Conservation (phyloP, 257 asterid species). For the Penstemon newberryi region DNA sequence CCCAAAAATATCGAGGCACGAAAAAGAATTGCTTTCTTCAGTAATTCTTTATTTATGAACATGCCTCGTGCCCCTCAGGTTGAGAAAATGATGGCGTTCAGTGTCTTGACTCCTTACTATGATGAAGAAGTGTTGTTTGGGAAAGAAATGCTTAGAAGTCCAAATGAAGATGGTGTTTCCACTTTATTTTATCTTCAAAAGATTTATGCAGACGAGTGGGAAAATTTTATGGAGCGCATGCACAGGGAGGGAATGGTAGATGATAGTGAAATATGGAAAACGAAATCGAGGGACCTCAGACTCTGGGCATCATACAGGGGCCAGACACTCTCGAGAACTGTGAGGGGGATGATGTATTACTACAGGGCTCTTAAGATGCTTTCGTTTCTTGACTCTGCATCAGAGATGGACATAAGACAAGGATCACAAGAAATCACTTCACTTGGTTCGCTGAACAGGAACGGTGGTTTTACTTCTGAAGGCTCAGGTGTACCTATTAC, state of each 20-base stretch:
- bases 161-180: conserved; percentile 85
- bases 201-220: conserved; percentile 89
- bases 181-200: conserved; percentile 83
- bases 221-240: conserved; percentile 84
- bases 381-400: conserved; percentile 82
- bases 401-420: conserved; percentile 79
- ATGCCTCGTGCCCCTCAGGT: conserved; percentile 91
- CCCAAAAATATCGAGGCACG: conserved; percentile 81
- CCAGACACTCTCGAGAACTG: conserved; percentile 89
- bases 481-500: conserved; percentile 36
- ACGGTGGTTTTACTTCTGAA: conserved; percentile 33
- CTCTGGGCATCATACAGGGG: conserved; percentile 99
- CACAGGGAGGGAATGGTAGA: conserved; percentile 69
- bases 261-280: conserved; percentile 64
- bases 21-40: conserved; percentile 77
- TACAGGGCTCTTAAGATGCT: conserved; percentile 93
- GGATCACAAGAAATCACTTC: conserved; percentile 63
- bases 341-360: conserved; percentile 98
- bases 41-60: conserved; percentile 94
- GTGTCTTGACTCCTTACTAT: conserved; percentile 94
- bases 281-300: conserved; percentile 75
- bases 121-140: conserved; percentile 89
- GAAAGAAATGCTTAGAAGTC: conserved; percentile 74
- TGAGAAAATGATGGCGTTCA: conserved; percentile 95
- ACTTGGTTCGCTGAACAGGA: conserved; percentile 45